Percentiles rank a stretch among this genome's conserved stretches.
These are phyloP conservation scores for Aureobasidium subglaciale DNA, from an alignment of 2,329 filamentous ascomycete genomes.

Conservation along the genomic window DNA sequence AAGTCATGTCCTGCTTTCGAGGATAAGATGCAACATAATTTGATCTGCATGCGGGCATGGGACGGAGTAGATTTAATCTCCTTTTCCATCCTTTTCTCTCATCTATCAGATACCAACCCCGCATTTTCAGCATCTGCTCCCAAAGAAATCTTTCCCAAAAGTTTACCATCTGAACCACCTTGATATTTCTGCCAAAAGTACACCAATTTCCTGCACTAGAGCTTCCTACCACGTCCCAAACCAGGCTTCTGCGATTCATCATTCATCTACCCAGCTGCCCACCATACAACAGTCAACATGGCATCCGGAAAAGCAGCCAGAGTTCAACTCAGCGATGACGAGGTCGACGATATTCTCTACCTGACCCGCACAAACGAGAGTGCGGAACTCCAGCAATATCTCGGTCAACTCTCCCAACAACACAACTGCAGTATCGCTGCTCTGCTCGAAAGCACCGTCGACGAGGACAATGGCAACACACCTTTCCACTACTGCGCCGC, in stretches of 20 bases:
- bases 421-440: constrained; percentile 52
- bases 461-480: constrained; percentile 69
- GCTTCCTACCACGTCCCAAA: too few relatives aligned
- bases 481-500: constrained; percentile 84
- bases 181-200: too few relatives aligned
- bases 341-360: constrained; percentile 89
- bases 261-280: background rate
- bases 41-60: background rate
- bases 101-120: background rate
- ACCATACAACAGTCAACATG: too few relatives aligned
- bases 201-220: too few relatives aligned
- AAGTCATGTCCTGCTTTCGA: too few relatives aligned
- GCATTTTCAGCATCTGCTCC: constrained; percentile 1
- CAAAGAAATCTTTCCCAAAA: constrained; percentile 8
- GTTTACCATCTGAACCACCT: background rate
- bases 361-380: constrained; percentile 72
- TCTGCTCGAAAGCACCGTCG: constrained; percentile 62
- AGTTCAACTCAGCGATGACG: constrained; percentile 42
- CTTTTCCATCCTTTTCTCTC: background rate
- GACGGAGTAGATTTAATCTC: background rate
- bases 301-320: constrained; percentile 13
- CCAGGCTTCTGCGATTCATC: background rate
- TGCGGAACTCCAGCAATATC: constrained; percentile 54
- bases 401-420: constrained; percentile 55
- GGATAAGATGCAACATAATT: background rate